Evolutionary conservation across 768 basidiomycete genomes (phyloP).

Genomic region (Leucosporidium creatinivorum): DNA sequence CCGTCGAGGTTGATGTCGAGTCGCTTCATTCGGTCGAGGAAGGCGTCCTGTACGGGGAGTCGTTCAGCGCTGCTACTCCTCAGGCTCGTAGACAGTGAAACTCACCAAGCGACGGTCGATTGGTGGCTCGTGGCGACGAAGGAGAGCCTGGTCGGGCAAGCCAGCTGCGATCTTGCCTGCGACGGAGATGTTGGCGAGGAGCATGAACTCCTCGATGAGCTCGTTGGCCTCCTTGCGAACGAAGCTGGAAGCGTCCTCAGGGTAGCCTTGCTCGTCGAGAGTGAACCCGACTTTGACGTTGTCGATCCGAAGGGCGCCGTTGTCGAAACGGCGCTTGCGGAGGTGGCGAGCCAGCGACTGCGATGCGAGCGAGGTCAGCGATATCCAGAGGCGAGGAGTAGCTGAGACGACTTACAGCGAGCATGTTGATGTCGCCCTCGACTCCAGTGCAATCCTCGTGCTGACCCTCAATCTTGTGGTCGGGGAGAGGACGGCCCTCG

Average conservation of each 20-base stretch:
- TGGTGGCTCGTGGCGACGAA: slow-evolving; percentile 88
- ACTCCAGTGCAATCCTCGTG: slow-evolving; percentile 50
- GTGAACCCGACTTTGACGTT: slow-evolving; percentile 66
- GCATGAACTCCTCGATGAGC: slow-evolving; percentile 95
- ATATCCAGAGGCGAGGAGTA: not conserved
- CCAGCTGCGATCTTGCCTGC: slow-evolving; percentile 90
- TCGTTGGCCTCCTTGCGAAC: slow-evolving; percentile 64
- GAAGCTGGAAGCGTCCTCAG: slow-evolving; percentile 66
- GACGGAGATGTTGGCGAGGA: slow-evolving; percentile 78
- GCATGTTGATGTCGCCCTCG: slow-evolving; percentile 63
- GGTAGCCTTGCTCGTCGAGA: slow-evolving; percentile 68
- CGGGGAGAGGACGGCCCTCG: slow-evolving; percentile 58
- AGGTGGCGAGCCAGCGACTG: slow-evolving; percentile 63
- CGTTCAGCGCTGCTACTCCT: not conserved
- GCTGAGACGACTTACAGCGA: slow-evolving; percentile 46
- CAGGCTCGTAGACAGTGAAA: slow-evolving; percentile 12
- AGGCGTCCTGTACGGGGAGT: slow-evolving; percentile 53
- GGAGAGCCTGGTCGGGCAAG: slow-evolving; percentile 91
- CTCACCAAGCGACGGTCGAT: slow-evolving; percentile 81
- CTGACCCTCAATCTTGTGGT: slow-evolving; percentile 55
- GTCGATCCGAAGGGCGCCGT: slow-evolving; percentile 67
- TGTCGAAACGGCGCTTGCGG: slow-evolving; percentile 57
- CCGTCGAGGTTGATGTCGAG: slow-evolving; percentile 76
- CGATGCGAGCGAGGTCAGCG: not conserved
- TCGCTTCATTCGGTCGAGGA: slow-evolving; percentile 70